phyloP scores from a whole-genome alignment of 148 eudicot species.

The Euryodendron excelsum region DNA sequence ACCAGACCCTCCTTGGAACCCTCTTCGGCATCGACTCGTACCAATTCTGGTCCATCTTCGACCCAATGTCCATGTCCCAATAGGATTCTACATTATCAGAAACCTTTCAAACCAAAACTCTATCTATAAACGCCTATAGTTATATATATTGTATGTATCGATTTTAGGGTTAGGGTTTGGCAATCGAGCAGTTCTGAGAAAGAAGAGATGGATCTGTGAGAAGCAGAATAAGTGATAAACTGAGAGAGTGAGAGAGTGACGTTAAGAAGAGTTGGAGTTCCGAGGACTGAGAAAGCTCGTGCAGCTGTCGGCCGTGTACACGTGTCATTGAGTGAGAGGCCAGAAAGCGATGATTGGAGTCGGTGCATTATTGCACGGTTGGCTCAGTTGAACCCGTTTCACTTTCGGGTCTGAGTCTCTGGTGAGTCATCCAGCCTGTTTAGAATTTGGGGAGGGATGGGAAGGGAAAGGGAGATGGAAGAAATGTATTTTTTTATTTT shows the following conservation, averaged over 20 bases:
- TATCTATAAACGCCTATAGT: not conserved
- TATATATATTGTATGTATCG: not conserved
- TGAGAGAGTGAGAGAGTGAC: not conserved
- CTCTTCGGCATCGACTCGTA: slow-evolving; percentile 48
- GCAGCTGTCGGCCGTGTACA: not conserved
- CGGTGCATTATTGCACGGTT: not conserved
- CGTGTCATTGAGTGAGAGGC: not conserved
- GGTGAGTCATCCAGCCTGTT: too few relatives aligned
- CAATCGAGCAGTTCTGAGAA: not conserved
- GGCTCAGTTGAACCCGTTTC: not conserved
- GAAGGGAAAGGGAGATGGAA: too few relatives aligned
- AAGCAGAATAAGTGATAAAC: not conserved
- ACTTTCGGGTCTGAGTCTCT: not conserved
- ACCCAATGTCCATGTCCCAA: not conserved
- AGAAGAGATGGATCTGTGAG: not conserved
- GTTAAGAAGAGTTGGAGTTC: too few relatives aligned
- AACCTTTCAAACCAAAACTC: too few relatives aligned
- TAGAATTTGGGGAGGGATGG: too few relatives aligned
- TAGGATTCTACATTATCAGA: slow-evolving; percentile 14
- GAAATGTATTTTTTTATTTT: too few relatives aligned
- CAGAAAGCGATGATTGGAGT: too few relatives aligned
- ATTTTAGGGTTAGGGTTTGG: not conserved
- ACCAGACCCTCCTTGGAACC: slow-evolving; percentile 67
- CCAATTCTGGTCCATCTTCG: slow-evolving; percentile 28
- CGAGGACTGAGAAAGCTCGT: too few relatives aligned